Evolutionary conservation across 495 filamentous ascomycete species (phyloP).

Genomic region (Symbiotaphrina buchneri): DNA sequence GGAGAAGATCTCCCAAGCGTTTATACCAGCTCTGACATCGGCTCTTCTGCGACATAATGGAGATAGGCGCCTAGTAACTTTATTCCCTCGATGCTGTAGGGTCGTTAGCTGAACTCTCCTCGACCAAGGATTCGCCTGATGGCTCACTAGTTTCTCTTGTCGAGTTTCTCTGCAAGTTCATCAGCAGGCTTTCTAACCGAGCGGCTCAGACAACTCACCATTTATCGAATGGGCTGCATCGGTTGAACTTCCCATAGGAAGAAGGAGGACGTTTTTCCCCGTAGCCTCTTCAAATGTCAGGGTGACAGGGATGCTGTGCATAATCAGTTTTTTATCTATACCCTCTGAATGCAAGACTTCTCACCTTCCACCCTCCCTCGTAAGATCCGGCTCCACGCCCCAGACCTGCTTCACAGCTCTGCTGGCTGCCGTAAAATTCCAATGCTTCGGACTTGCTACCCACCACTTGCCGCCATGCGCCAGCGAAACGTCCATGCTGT

Average conservation of each 20-base stretch:
- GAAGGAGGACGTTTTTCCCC: constrained; percentile 88
- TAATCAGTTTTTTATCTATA: constrained; percentile 1
- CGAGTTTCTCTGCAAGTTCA: constrained; percentile 51
- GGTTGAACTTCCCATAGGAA: constrained; percentile 93
- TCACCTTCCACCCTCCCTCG: constrained; percentile 78
- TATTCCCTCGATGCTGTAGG: constrained; percentile 58
- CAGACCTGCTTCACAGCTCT: constrained; percentile 90
- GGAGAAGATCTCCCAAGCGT: not conserved
- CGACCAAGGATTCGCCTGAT: not conserved
- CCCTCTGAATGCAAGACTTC: constrained; percentile 8
- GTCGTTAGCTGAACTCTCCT: not conserved
- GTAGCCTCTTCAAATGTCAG: constrained; percentile 94
- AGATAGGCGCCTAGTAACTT: constrained; percentile 89
- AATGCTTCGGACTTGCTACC: constrained; percentile 90
- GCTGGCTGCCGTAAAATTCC: constrained; percentile 85
- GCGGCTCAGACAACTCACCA: constrained; percentile 3
- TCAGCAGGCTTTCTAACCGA: not conserved
- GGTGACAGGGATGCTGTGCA: constrained; percentile 69
- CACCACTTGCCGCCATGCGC: constrained; percentile 95
- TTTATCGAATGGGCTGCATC: constrained; percentile 95
- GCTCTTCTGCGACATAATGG: constrained; percentile 90
- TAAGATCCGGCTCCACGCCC: constrained; percentile 82
- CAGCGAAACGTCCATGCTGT: constrained; percentile 56
- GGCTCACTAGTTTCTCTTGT: constrained; percentile 60
- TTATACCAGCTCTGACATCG: constrained; percentile 15